phyloP scores from a whole-genome alignment of 2,329 filamentous ascomycete species.

The Aspergillus proliferans region DNA sequence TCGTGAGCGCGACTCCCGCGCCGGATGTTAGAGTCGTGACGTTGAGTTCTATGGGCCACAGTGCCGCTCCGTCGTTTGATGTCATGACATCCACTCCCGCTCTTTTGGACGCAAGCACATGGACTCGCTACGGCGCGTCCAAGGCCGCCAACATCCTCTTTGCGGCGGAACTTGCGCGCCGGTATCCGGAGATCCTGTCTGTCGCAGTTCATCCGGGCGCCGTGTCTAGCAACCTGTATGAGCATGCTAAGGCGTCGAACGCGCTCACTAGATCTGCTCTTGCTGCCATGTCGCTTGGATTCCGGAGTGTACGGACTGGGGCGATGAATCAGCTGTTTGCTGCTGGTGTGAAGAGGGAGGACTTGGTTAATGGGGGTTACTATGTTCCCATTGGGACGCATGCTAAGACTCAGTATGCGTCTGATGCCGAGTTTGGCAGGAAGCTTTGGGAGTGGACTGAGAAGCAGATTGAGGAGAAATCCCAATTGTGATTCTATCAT shows the following conservation, averaged over 20 bases:
- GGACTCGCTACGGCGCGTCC: constrained; percentile 46
- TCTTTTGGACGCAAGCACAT: constrained; percentile 32
- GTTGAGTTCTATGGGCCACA: constrained; percentile 32
- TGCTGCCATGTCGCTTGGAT: constrained; percentile 17
- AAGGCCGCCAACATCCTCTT: constrained; percentile 48
- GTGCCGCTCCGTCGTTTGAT: constrained; percentile 28
- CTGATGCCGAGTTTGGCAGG: constrained; percentile 26
- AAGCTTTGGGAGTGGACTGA: constrained; percentile 43
- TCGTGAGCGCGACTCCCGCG: constrained; percentile 11
- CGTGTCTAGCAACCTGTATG: constrained; percentile 37
- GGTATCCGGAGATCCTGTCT: constrained; percentile 38
- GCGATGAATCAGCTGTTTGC: constrained; percentile 40
- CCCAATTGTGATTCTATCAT: not conserved
- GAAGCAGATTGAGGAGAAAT: constrained; percentile 20
- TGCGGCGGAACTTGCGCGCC: constrained; percentile 41
- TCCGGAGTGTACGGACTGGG: constrained; percentile 28
- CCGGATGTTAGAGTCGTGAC: constrained; percentile 33
- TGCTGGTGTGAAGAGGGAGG: constrained; percentile 26
- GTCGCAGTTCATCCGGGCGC: constrained; percentile 48
- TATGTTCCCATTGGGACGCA: constrained; percentile 36
- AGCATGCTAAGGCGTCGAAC: constrained; percentile 21
- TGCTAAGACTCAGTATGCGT: constrained; percentile 24
- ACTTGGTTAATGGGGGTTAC: constrained; percentile 34
- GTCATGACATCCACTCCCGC: constrained; percentile 32
- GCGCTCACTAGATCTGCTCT: constrained; percentile 17